Conservation (phyloP, 2,329 filamentous ascomycete species). For the Phoma sp. region DNA sequence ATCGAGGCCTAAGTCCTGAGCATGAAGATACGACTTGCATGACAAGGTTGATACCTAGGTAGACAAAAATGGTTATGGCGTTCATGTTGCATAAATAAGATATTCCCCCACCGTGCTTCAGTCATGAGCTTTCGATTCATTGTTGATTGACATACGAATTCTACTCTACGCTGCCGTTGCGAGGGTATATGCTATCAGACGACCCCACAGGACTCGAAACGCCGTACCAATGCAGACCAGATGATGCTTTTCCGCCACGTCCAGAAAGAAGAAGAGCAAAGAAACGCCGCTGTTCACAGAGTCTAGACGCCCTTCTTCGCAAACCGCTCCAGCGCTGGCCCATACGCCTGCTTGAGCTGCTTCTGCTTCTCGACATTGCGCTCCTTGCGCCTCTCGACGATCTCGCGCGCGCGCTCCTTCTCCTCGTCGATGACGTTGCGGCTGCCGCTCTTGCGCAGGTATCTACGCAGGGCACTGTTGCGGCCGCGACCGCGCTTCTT, state of each 20-base stretch:
- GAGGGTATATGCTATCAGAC: conserved; percentile 22
- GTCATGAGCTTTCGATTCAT: neutral
- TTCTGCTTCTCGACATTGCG: conserved; percentile 51
- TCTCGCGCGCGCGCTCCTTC: conserved; percentile 81
- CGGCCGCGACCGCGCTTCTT: conserved; percentile 85
- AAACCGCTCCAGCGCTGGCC: conserved; percentile 86
- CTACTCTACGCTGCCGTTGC: conserved; percentile 1
- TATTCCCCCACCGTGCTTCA: too few relatives aligned
- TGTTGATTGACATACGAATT: conserved; percentile 3
- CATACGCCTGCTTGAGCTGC: conserved; percentile 73
- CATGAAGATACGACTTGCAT: conserved; percentile 25
- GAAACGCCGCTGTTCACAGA: too few relatives aligned
- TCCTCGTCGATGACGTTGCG: conserved; percentile 98
- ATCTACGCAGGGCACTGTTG: conserved; percentile 87
- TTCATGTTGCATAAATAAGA: conserved; percentile 1
- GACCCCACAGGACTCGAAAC: conserved; percentile 5
- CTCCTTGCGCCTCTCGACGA: conserved; percentile 74
- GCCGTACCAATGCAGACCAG: conserved; percentile 19
- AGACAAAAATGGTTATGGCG: conserved; percentile 26
- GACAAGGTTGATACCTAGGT: conserved; percentile 23
- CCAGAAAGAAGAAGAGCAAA: too few relatives aligned
- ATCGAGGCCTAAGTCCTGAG: neutral
- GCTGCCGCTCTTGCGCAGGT: conserved; percentile 87
- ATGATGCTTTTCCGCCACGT: conserved; percentile 1
- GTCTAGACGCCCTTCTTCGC: conserved; percentile 64